Evolutionary conservation across 495 filamentous ascomycete genomes (phyloP), one percentile per base, ranked within the genome.

Genomic region (Haplographium delicatum): DNA sequence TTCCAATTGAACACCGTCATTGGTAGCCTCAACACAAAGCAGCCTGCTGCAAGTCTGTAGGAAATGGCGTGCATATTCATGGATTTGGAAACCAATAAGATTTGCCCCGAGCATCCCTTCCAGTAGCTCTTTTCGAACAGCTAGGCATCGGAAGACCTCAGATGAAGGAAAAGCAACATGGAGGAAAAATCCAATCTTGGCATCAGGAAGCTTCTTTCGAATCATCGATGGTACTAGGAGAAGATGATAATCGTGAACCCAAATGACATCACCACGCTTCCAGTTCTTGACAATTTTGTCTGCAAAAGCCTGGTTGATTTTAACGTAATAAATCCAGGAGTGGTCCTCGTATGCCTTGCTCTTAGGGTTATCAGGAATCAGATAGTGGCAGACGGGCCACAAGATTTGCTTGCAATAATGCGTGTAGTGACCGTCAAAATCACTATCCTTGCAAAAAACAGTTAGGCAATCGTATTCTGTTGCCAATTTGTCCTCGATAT

Each of bases 321-420:
- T 87, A 49, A 88, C 85, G 61, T 96, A 96, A 67, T 88, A 95
- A 58, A 88, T 78, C 89, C 89, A 96, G 1, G 89, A 95, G 59
- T 96, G 90, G 61, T 96, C 91, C 63, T 90, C 83, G 61, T 95
- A 96, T 0, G 91, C 91, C 71, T 96, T 96, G 80, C 88, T 95
- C 73, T 95, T 95, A 9, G 91, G 91, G 63, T 93, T 90, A 64
- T 96, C 91, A 2, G 91, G 91, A 53, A 95, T 93, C 65, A 94
- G 89, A 65, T 96, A 96, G 66, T 96, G 89, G 65, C 96, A 94
- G 28, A 95, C 89, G 5, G 86, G 87, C 86, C 86, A 90, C 18
- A 91, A 76, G 40, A 90, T 87, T 62, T 88, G 82, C 63, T 96
- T 96, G 78, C 88, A 95, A 56, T 89, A 96, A 66, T 95, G 89